Evolutionary conservation across 1,139 yeast species (phyloP).

Genomic region (Yamadazyma sp.): DNA sequence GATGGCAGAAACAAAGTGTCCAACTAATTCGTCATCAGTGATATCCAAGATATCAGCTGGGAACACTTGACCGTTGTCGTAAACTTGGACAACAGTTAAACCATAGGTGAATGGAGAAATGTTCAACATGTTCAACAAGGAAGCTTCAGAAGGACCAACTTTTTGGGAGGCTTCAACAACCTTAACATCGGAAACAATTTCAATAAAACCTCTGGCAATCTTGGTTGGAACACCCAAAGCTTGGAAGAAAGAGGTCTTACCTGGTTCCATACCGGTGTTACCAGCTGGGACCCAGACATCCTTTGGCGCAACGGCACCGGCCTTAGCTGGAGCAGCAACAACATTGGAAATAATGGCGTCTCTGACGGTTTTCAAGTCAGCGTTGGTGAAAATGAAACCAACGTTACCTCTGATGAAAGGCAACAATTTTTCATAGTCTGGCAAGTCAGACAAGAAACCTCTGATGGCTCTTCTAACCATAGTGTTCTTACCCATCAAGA

Average conservation of each 20-base stretch:
- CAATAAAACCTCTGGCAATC: slow-evolving; percentile 99
- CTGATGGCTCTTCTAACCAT: slow-evolving; percentile 99
- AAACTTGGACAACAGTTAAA: slow-evolving; percentile 93
- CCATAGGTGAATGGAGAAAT: slow-evolving; percentile 99
- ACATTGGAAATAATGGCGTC: slow-evolving; percentile 84
- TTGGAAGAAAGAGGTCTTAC: slow-evolving; percentile 99
- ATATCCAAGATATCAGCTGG: slow-evolving; percentile 95
- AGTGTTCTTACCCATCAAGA: slow-evolving; percentile 99
- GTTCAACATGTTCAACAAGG: slow-evolving; percentile 98
- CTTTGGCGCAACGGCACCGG: slow-evolving; percentile 99
- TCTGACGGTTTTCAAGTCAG: slow-evolving; percentile 88
- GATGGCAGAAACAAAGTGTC: slow-evolving; percentile 91
- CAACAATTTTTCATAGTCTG: slow-evolving; percentile 92
- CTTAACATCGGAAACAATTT: slow-evolving; percentile 95
- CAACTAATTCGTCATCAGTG: slow-evolving; percentile 94
- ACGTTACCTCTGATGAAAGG: slow-evolving; percentile 97
- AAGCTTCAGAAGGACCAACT: slow-evolving; percentile 99
- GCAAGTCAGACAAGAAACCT: slow-evolving; percentile 89
- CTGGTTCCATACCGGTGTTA: slow-evolving; percentile 99
- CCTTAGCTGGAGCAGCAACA: slow-evolving; percentile 99
- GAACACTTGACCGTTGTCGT: slow-evolving; percentile 98
- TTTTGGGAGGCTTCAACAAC: slow-evolving; percentile 82
- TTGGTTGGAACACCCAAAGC: slow-evolving; percentile 99
- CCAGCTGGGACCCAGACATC: slow-evolving; percentile 98
- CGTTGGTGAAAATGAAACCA: slow-evolving; percentile 99